phyloP scores from a whole-genome alignment of 176 grass and related monocot species.

The Oryza coarctata region DNA sequence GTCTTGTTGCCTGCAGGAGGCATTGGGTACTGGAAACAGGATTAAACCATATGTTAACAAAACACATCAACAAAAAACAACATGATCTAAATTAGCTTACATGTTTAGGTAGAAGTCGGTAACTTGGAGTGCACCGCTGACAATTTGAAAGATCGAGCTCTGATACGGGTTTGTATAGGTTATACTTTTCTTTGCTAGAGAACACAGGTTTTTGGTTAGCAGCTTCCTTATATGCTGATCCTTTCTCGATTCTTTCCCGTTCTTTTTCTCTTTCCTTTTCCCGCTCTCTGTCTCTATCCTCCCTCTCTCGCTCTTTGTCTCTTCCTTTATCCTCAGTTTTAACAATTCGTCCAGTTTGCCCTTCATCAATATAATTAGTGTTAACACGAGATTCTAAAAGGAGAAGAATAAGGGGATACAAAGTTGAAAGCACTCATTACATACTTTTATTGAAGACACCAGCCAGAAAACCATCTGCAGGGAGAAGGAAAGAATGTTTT shows the following conservation, averaged over 20 bases:
- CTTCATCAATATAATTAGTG: slow-evolving; percentile 47
- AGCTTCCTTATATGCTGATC: slow-evolving; percentile 45
- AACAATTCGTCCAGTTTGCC: slow-evolving; percentile 37
- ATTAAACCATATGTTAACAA: slow-evolving; percentile 25
- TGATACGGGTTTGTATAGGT: slow-evolving; percentile 86
- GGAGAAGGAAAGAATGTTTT: slow-evolving; percentile 2
- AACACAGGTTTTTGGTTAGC: slow-evolving; percentile 58
- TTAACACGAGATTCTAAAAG: slow-evolving; percentile 36
- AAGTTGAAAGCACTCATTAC: slow-evolving; percentile 9
- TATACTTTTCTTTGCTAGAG: slow-evolving; percentile 84
- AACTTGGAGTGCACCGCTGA: slow-evolving; percentile 89
- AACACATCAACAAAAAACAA: slow-evolving; percentile 1
- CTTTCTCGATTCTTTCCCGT: slow-evolving; percentile 60
- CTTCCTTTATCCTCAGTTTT: slow-evolving; percentile 69
- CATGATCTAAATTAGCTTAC: slow-evolving; percentile 46
- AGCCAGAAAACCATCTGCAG: slow-evolving; percentile 73
- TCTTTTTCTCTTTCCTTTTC: slow-evolving; percentile 77
- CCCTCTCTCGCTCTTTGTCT: slow-evolving; percentile 55
- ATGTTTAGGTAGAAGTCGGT: slow-evolving; percentile 90
- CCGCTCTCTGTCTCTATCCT: slow-evolving; percentile 65
- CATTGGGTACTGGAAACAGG: slow-evolving; percentile 67
- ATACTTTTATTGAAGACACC: slow-evolving; percentile 84
- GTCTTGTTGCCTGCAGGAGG: slow-evolving; percentile 79
- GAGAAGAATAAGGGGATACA: neutral
- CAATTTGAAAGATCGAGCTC: slow-evolving; percentile 96